A percentile compares a stretch with the other conserved stretches of the same genome.
These are phyloP conservation scores for Citrullus mucosospermus DNA, from an alignment of 306 rosid species.

Conservation along the genomic window DNA sequence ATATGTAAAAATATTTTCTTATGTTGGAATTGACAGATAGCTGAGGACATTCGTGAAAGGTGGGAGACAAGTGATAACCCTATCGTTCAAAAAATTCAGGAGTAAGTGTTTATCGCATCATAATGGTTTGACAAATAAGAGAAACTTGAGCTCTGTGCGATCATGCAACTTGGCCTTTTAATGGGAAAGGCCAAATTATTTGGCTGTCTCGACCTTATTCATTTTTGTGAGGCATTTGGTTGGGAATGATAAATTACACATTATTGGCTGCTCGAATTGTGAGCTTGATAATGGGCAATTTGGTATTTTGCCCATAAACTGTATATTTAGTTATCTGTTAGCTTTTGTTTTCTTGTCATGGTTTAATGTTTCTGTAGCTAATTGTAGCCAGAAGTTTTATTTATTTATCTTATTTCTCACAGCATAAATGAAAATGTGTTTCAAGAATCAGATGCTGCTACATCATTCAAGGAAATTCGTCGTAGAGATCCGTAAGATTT, in stretches of 20 bases:
- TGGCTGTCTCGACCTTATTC: not conserved
- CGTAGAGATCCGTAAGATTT: slow-evolving; percentile 71
- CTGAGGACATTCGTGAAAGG: slow-evolving; percentile 67
- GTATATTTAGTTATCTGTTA: not conserved
- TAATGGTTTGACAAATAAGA: not conserved
- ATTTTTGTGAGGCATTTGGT: not conserved
- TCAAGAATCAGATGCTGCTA: slow-evolving; percentile 85
- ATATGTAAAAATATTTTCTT: slow-evolving; percentile 7
- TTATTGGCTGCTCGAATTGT: not conserved
- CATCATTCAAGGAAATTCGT: slow-evolving; percentile 77
- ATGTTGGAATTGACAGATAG: slow-evolving; percentile 51
- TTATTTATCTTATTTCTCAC: slow-evolving; percentile 11
- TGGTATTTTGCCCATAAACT: not conserved
- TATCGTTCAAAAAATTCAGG: slow-evolving; percentile 74
- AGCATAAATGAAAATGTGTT: slow-evolving; percentile 76
- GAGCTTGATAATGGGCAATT: not conserved
- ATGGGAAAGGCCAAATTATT: not conserved
- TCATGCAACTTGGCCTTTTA: not conserved
- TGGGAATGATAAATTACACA: not conserved
- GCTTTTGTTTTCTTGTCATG: not conserved
- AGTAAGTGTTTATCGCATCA: slow-evolving; percentile 29
- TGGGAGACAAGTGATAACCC: slow-evolving; percentile 72
- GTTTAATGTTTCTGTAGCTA: not conserved
- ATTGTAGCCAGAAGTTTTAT: not conserved
- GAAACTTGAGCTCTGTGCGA: not conserved